These are phyloP conservation scores for Puccinia novopanici DNA, from an alignment of 1,284 basidiomycete species.

Conservation along the genomic window DNA sequence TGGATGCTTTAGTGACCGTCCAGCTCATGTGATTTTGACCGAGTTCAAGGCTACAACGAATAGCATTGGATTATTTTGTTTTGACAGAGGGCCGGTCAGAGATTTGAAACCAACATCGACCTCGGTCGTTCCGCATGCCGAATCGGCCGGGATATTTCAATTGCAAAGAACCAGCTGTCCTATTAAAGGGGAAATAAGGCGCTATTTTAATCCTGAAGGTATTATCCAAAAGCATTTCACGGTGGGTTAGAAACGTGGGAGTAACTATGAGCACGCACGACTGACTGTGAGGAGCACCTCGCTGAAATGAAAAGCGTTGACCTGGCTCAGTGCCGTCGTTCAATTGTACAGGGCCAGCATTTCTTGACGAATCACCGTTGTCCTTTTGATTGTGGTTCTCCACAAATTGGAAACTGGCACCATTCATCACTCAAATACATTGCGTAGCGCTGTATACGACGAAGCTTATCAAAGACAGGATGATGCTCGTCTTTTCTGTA, in stretches of 20 bases:
- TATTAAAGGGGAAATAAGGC: too few relatives aligned
- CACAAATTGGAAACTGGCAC: background rate
- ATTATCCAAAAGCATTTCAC: background rate
- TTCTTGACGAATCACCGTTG: constrained; percentile 5
- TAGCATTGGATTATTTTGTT: background rate
- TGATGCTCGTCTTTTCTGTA: too few relatives aligned
- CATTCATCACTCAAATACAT: background rate
- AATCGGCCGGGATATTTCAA: too few relatives aligned
- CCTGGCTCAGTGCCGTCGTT: background rate
- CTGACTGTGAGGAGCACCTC: background rate
- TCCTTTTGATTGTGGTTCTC: constrained; percentile 11
- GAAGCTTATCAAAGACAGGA: background rate
- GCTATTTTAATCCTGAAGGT: too few relatives aligned
- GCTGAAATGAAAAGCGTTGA: background rate
- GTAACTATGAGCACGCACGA: background rate
- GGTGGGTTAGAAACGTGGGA: background rate
- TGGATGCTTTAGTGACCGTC: background rate
- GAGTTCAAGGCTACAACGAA: background rate
- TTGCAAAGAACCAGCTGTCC: too few relatives aligned
- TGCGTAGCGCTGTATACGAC: constrained; percentile 1
- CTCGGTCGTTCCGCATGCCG: too few relatives aligned
- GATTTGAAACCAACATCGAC: too few relatives aligned
- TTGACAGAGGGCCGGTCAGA: too few relatives aligned
- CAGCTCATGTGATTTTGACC: background rate
- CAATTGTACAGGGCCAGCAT: background rate